Evolutionary conservation across 352 stramenopile species (phyloP), one percentile per base, ranked within the genome.

Genomic region (Globisporangium paddicum): DNA sequence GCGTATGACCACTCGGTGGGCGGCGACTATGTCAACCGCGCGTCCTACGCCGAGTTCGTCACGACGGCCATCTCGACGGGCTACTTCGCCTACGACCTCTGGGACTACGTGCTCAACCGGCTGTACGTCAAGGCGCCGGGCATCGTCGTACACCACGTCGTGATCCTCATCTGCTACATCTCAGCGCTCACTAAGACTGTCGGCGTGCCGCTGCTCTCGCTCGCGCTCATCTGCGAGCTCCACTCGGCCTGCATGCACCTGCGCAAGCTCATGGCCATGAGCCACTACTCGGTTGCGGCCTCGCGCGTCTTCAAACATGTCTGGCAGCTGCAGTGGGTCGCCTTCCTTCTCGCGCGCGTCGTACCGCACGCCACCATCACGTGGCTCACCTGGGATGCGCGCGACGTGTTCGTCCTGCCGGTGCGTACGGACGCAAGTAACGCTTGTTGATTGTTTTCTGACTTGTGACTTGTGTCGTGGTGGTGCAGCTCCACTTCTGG

Each of bases 21-120:
- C 4, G 67, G 69, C n/a, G 68, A 79, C 59, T 76, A 64, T 42
- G 71, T 79, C 30, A 79, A 73, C 48, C 66, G 58, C 25, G 59
- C 62, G 18, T 68, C 71, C 14, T 58, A 62, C 34, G 56, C 62
- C 47, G 71, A 79, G 52, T 77, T 79, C 38, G 52, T 87, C n/a
- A 77, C 82, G 16, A 90, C 76, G 0, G 74, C 75, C 19, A 60
- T 90, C 38, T 92, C 82, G 25, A 88, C 78, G 71, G 60, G 82
- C 16, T 92, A 92, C 61, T 92, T 92, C 64, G 79, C 75, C n/a
- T 90, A 92, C 54, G 82, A 92, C 49, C 74, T 90, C 50, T 87
- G 78, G 76, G 82, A 92, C 62, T 92, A 82, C 40, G 62, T 89
- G 66, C 68, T 90, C 26, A 77, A 92, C 41, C 66, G 77, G 0